phyloP scores from a whole-genome alignment of 2,329 filamentous ascomycete genomes.

The Sporothrix brunneoviolacea region DNA sequence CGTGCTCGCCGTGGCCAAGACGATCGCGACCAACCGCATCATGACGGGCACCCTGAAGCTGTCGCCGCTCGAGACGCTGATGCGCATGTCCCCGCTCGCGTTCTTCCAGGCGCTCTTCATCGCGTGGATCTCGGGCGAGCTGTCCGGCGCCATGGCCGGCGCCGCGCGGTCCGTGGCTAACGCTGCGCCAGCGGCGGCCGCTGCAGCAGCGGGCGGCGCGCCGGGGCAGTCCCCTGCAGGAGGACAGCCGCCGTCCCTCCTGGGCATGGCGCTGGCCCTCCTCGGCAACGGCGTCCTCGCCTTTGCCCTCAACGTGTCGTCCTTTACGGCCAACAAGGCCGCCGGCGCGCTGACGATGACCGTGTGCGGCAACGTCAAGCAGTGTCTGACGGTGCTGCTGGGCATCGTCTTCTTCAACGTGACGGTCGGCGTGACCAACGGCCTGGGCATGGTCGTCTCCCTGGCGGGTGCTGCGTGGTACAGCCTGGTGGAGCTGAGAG shows the following conservation, averaged over 20 bases:
- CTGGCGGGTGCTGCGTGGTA: conserved; percentile 51
- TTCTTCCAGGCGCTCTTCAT: conserved; percentile 48
- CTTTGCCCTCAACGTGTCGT: conserved; percentile 50
- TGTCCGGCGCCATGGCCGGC: conserved; percentile 26
- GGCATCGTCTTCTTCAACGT: conserved; percentile 48
- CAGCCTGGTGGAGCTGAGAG: conserved; percentile 46
- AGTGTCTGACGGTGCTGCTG: conserved; percentile 48
- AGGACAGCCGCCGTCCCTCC: conserved; percentile 6
- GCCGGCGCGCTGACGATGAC: conserved; percentile 54
- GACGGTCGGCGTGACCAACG: conserved; percentile 44
- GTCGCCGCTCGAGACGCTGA: conserved; percentile 53
- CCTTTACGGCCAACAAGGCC: conserved; percentile 52
- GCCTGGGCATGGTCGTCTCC: conserved; percentile 49
- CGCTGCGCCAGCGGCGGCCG: background rate
- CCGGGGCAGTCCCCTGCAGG: no score
- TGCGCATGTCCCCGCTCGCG: conserved; percentile 56
- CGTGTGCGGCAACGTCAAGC: conserved; percentile 53
- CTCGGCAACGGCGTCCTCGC: conserved; percentile 47
- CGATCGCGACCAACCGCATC: conserved; percentile 56
- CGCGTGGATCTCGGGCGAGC: conserved; percentile 47
- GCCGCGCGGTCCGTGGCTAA: no score
- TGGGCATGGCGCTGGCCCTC: conserved; percentile 32
- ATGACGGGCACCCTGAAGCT: conserved; percentile 55
- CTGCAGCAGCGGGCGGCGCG: background rate
- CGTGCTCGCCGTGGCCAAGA: conserved; percentile 49